Base-by-base conservation (phyloP, 2,329 filamentous ascomycete genomes). In the Aureobasidium vineae region DNA sequence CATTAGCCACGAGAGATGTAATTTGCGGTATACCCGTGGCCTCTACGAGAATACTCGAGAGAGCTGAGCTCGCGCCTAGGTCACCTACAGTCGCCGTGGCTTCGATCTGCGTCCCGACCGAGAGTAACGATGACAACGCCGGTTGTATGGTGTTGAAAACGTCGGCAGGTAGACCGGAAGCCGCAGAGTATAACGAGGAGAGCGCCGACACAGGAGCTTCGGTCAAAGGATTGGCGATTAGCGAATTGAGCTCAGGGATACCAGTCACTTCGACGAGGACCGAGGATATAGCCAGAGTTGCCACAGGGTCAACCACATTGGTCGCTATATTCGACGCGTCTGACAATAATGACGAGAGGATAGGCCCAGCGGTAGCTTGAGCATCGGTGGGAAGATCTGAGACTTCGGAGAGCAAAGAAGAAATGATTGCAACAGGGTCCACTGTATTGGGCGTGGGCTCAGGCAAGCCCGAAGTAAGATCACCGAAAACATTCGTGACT, bases 281-380 rank as follows among this genome's bases (percentile, higher is more conserved):
- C 15, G 50, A 54, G 13, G 21, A 26, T 11, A 56, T 56, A 33
- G 36, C 53, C 36, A n/a, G 41, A 10, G 53, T 56, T 26, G 53
- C 53, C 15, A 56, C 36, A 10, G 53, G 36, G 21, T 41, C 53
- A 3, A 56, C 36, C 6, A 56, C 53, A 11, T 56, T 56, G 2
- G 53, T 41, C 16, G 36, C 53, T 11, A 56, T 36, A 11, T 56
- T 56, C 21, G 53, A 56, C 6, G 53, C 53, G 19, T 56, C 53
- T 1, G 31, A 38, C 6, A 56, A 19, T 13, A 56, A 41, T 2
- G 53, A 56, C 10, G 53, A 56, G 4, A 56, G 38, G 3, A 33
- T 33, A 11, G 53, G 53, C 13, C 40, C 2, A 2, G 53, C 53
- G 40, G 53, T 56, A 6, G 36, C 23, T 21, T 59, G 54, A 5